Percentiles rank a stretch among this genome's conserved stretches.
phyloP scores from a whole-genome alignment of 2,329 filamentous ascomycete genomes.

The Venturia carpophila region DNA sequence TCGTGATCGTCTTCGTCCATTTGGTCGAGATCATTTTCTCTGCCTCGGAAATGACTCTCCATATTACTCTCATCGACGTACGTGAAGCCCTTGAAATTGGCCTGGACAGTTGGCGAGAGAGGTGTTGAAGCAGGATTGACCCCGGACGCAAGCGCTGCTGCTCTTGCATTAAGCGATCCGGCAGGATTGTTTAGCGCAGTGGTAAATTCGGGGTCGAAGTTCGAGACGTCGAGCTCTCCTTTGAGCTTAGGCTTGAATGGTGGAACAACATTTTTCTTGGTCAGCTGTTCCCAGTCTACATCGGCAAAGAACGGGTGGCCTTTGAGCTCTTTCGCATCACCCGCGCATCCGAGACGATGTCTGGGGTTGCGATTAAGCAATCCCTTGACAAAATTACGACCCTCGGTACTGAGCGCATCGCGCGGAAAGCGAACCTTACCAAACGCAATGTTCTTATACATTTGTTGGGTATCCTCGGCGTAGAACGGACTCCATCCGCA shows the following conservation, averaged over 20 bases:
- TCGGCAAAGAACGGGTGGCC: slow-evolving; percentile 90
- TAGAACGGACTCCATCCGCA: slow-evolving; percentile 99
- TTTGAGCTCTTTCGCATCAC: slow-evolving; percentile 91
- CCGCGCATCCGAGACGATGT: slow-evolving; percentile 82
- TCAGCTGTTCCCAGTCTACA: slow-evolving; percentile 81
- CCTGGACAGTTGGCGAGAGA: slow-evolving; percentile 88
- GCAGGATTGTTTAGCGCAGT: slow-evolving; percentile 78
- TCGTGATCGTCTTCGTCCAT: slow-evolving; percentile 38
- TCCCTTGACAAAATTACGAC: slow-evolving; percentile 96
- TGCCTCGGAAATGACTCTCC: slow-evolving; percentile 63
- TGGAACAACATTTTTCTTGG: slow-evolving; percentile 86
- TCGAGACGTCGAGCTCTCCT: slow-evolving; percentile 91
- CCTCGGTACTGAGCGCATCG: slow-evolving; percentile 89
- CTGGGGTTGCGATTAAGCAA: slow-evolving; percentile 94
- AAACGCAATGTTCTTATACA: slow-evolving; percentile 99
- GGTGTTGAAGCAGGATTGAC: slow-evolving; percentile 80
- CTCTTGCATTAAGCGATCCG: slow-evolving; percentile 80
- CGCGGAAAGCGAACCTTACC: slow-evolving; percentile 95
- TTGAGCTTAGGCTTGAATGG: slow-evolving; percentile 98
- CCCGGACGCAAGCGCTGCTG: slow-evolving; percentile 75
- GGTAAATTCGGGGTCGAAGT: slow-evolving; percentile 98
- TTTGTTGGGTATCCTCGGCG: slow-evolving; percentile 97
- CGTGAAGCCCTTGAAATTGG: slow-evolving; percentile 96
- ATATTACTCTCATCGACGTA: slow-evolving; percentile 97
- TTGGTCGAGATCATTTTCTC: slow-evolving; percentile 37